Base-by-base conservation (phyloP, 129 eudicot genomes). In the Saussurea involucrata region DNA sequence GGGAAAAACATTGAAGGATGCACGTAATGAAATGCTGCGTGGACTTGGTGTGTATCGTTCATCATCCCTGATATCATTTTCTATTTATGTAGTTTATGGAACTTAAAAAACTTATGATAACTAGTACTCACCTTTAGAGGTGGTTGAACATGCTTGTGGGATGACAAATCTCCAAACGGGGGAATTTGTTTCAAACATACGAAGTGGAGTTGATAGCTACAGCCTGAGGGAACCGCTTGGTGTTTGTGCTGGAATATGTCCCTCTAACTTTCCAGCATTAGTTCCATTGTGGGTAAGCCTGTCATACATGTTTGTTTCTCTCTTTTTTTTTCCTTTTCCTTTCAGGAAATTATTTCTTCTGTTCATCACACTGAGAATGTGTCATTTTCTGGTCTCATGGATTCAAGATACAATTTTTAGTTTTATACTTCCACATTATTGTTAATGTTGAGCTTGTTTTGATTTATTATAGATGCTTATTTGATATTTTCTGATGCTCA, bases 191-290 rank as follows among this genome's bases (percentile, higher is more conserved):
- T 86, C 98, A 70, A 93, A 93, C 70, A 85, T 88, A 9, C 75
- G 94, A 44, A 85, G 81, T 84, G 98, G 98, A 68, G 85, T 90
- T 53, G 98, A 93, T 78, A 86, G 90, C 81, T 93, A 93, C 76
- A 93, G 94, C 84, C 64, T 90, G 66, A 86, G 98, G 78, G 98
- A 93, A 76, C 98, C 98, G 27, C 89, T 93, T 63, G 98, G 98
- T 68, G 88, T 93, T 82, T 93, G 98, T 93, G 98, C 98, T 68
- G 98, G 98, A 66, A 90, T 93, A 66, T 93, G 98, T 42, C 96
- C 98, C 36, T 93, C 87, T 71, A 93, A 90, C 80, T 93, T 90
- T 80, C 98, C 98, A 72, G 96, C 98, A 32, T 90, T 93, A 88
- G 87, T 93, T 86, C 98, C 98, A 17, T 88, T 93, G 79, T 87